Evolutionary conservation across 2,329 filamentous ascomycete species (phyloP).

Genomic region (Lasiodiplodia citricola): DNA sequence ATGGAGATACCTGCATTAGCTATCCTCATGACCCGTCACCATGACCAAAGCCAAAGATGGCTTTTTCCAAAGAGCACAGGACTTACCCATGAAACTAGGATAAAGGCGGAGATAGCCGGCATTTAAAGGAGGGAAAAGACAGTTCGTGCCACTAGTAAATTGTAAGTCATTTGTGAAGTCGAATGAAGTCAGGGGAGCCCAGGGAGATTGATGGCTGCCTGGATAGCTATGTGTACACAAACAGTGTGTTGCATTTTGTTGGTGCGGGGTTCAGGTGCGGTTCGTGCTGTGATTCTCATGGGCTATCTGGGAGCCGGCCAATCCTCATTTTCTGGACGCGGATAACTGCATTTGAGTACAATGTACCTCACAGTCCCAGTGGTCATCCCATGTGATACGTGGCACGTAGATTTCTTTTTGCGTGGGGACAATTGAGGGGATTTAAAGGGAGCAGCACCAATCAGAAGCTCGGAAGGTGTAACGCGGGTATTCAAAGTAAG

Average conservation of each 20-base stretch:
- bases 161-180: neutral
- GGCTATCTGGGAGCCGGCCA: neutral
- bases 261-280: neutral
- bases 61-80: neutral
- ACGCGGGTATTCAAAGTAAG: too few species aligned
- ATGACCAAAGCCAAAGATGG: neutral
- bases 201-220: neutral
- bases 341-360: neutral
- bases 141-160: neutral
- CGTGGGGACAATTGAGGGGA: too few species aligned
- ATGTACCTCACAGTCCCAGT: neutral
- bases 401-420: too few species aligned
- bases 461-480: too few species aligned
- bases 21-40: neutral
- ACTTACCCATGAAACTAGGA: neutral
- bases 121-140: neutral
- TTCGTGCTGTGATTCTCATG: neutral
- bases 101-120: neutral
- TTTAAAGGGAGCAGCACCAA: too few species aligned
- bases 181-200: neutral
- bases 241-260: neutral
- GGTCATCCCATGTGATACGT: neutral
- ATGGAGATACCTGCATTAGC: neutral
- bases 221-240: neutral
- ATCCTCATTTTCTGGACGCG: neutral